Evolutionary conservation across 2,329 filamentous ascomycete genomes (phyloP), one percentile per base, ranked within the genome.

Genomic region (Arthroderma sp.): DNA sequence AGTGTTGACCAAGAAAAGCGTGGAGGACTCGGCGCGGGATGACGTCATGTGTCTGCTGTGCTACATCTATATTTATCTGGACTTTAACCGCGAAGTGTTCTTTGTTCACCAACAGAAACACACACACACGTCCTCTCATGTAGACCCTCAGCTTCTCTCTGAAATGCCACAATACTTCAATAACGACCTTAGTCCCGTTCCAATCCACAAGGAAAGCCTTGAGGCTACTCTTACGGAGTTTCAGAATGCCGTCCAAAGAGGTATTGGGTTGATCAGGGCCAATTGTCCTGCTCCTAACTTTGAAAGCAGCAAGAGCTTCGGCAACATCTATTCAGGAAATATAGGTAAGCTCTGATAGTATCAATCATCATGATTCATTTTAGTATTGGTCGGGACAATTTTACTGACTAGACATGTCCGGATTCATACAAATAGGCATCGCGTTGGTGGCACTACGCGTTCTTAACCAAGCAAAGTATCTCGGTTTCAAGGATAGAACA

Each of bases 371-470:
- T 15, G 15, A 8, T 9, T 38, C 15, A 33, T 32, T 11, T n/a
- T 36, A 8, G 33, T 29, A 27, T 31, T 43, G 5, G 15, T 22
- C 11, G 4, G n/a, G n/a, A 5, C 15, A 15, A 22, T 9, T 38
- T 15, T 38, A 29, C 7, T 36, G 28, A 31, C 32, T 43, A 28
- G 37, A 4, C 6, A 9, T 7, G 8, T 9, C 5, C 2, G 5
- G 36, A 5, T 10, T 32, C 6, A 34, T 9, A 8, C 11, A 8
- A n/a, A 37, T 46, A 65, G 64, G 64, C 8, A 53, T 64, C 38
- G 56, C 58, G 32, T 52, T 65, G 38, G 54, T 61, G 36, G 63
- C 64, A 40, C 53, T 66, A 8, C 62, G 64, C n/a, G 55, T 66
- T 10, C 56, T 58, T 7, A 60, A 58, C 22, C 64, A 66, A 47